Base-by-base conservation (phyloP, 257 asterid species). In the Solanum bulbocastanum region DNA sequence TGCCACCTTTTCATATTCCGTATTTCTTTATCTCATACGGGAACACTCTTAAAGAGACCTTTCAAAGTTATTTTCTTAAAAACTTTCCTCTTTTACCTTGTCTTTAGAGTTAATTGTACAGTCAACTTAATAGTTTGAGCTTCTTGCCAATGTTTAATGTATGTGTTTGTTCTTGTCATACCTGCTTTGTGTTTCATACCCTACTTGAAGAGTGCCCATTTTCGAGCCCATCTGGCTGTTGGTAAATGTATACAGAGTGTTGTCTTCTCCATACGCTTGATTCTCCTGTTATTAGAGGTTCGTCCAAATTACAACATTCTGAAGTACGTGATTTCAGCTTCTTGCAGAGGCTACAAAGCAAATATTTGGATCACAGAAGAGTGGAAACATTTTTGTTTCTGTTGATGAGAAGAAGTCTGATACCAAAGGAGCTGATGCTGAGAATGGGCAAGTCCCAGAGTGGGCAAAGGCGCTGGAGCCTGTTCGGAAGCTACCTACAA, bases 381-480 rank as follows among this genome's bases (percentile, higher is more conserved):
- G 90, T 79, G 92, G 91, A 88, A 90, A 88, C 88, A 96, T 92
- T 89, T 85, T 93, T 83, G 84, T 92, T 87, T 91, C 92, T 76
- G 87, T 90, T 18, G 90, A 86, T 78, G 93, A 92, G 90, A 90
- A 88, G 86, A 94, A 92, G 62, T 86, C 92, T 84, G 96, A 93
- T 90, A 91, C 86, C 69, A 82, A 82, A 82, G 46, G 23, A 82
- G 82, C 78, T 49, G 92, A 91, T 89, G 86, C 88, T 75, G 90
- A 90, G 88, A 92, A 89, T 85, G 92, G 91, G 62, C 92, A 87
- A 85, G 74, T 91, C 82, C 99, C 99, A 84, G 98, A 92, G 87
- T 97, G 99, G 99, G 98, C 98, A 71, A 93, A 90, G 88, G 95
- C 87, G 60, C 94, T 97, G 88, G 99, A 97, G 88, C 99, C 98